Percentiles rank a stretch among this genome's conserved stretches.
These are phyloP conservation scores for Pseudomonodictys pantanalensis DNA, from an alignment of 495 filamentous ascomycete species.

Conservation along the genomic window DNA sequence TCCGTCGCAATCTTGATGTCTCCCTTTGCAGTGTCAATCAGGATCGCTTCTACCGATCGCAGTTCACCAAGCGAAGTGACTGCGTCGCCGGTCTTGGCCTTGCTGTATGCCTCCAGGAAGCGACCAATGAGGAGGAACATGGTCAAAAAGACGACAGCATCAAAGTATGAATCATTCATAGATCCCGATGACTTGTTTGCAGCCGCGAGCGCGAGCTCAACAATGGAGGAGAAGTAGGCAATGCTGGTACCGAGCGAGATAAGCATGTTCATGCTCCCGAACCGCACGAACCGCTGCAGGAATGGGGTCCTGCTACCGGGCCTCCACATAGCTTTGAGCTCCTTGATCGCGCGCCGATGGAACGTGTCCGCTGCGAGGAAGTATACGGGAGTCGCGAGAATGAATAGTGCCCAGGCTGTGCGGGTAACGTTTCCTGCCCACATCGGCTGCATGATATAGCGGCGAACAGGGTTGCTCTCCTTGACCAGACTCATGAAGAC, in stretches of 20 bases:
- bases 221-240: slow-evolving; percentile 82
- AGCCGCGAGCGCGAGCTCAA: slow-evolving; percentile 70
- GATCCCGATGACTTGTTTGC: slow-evolving; percentile 38
- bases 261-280: slow-evolving; percentile 95
- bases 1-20: slow-evolving; percentile 59
- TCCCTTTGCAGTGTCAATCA: slow-evolving; percentile 49
- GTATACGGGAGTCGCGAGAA: slow-evolving; percentile 85
- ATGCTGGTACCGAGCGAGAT: slow-evolving; percentile 86
- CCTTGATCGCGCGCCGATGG: slow-evolving; percentile 73
- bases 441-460: slow-evolving; percentile 63
- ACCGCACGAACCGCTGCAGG: slow-evolving; percentile 76
- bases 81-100: slow-evolving; percentile 86
- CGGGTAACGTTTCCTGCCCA: slow-evolving; percentile 74
- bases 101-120: slow-evolving; percentile 86
- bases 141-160: slow-evolving; percentile 90
- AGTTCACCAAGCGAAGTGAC: slow-evolving; percentile 76
- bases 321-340: slow-evolving; percentile 76
- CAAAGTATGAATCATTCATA: slow-evolving; percentile 65
- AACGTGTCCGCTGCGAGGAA: slow-evolving; percentile 87
- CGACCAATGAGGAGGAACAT: slow-evolving; percentile 83
- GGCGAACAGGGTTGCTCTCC: slow-evolving; percentile 51
- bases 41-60: slow-evolving; percentile 71
- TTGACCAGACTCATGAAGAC: slow-evolving; percentile 84
- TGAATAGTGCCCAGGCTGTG: slow-evolving; percentile 77
- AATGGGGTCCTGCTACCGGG: slow-evolving; percentile 73